A percentile compares a stretch with the other conserved stretches of the same genome.
Conservation (phyloP, 2,329 filamentous ascomycete species). For the Leptosphaerulina australis region DNA sequence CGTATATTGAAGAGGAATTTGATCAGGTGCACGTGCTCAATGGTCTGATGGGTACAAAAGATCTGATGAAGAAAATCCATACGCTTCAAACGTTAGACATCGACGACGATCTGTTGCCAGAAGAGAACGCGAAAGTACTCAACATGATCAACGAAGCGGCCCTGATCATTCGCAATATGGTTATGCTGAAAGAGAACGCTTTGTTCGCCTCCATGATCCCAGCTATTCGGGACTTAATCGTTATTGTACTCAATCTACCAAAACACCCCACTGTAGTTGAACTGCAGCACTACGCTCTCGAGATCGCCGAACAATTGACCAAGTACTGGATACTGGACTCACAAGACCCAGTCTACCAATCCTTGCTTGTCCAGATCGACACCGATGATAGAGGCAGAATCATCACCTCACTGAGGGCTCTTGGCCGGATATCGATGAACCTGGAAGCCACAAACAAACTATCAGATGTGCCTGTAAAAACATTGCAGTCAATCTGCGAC, state of each 20-base stretch:
- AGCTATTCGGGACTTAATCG: slow-evolving; percentile 79
- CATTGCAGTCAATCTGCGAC: slow-evolving; percentile 71
- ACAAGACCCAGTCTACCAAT: slow-evolving; percentile 78
- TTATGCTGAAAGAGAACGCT: slow-evolving; percentile 89
- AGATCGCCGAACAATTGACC: slow-evolving; percentile 89
- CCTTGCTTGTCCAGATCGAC: slow-evolving; percentile 64
- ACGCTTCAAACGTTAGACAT: slow-evolving; percentile 63
- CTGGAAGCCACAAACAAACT: slow-evolving; percentile 79
- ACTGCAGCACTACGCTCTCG: slow-evolving; percentile 86
- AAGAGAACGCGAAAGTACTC: slow-evolving; percentile 71
- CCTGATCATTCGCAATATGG: slow-evolving; percentile 92
- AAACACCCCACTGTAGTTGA: slow-evolving; percentile 75
- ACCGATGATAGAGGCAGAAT: slow-evolving; percentile 79
- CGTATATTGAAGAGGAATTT: slow-evolving; percentile 64
- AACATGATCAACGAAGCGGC: slow-evolving; percentile 83
- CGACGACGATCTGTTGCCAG: slow-evolving; percentile 73
- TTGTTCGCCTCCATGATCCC: slow-evolving; percentile 76
- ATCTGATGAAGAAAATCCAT: slow-evolving; percentile 74
- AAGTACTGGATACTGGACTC: slow-evolving; percentile 75
- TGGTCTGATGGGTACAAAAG: slow-evolving; percentile 68
- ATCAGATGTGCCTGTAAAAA: slow-evolving; percentile 68
- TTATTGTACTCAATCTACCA: slow-evolving; percentile 80
- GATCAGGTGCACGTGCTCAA: slow-evolving; percentile 62
- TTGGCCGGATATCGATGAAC: slow-evolving; percentile 88
- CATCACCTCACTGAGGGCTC: slow-evolving; percentile 76